Conservation (phyloP, 352 stramenopile genomes). For the Phytophthora megakarya region DNA sequence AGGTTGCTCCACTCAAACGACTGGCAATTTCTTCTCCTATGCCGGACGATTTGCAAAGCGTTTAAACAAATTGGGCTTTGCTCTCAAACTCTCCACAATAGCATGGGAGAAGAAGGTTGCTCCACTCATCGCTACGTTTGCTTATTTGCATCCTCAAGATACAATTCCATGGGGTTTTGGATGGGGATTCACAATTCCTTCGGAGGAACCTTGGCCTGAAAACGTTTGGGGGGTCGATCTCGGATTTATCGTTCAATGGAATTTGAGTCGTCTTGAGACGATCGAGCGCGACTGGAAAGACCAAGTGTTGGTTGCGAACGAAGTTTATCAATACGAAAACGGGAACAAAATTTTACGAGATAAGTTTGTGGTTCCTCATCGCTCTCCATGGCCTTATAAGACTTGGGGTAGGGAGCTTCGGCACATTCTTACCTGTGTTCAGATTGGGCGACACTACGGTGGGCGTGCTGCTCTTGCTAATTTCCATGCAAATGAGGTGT, state of each 20-base stretch:
- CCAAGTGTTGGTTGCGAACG: slow-evolving; percentile 28
- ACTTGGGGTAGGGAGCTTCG: slow-evolving; percentile 30
- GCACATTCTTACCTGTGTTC: slow-evolving; percentile 25
- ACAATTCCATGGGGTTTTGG: slow-evolving; percentile 16
- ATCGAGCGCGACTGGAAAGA: slow-evolving; percentile 34
- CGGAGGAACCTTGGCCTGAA: slow-evolving; percentile 32
- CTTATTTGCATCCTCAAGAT: slow-evolving; percentile 24
- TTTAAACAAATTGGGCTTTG: slow-evolving; percentile 27
- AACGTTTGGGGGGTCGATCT: slow-evolving; percentile 33
- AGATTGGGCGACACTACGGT: slow-evolving; percentile 29
- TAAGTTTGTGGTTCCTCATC: slow-evolving; percentile 34
- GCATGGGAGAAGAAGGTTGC: slow-evolving; percentile 32
- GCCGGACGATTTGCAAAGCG: slow-evolving; percentile 18
- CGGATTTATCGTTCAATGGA: slow-evolving; percentile 32
- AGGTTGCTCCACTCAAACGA: slow-evolving; percentile 29
- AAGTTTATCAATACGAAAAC: slow-evolving; percentile 35
- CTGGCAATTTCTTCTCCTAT: slow-evolving; percentile 30
- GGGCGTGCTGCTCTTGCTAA: slow-evolving; percentile 27
- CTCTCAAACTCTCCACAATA: slow-evolving; percentile 24
- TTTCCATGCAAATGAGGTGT: slow-evolving; percentile 9
- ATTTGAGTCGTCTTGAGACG: slow-evolving; percentile 19
- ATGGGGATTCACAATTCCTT: slow-evolving; percentile 22
- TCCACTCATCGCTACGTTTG: slow-evolving; percentile 31
- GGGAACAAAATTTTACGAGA: slow-evolving; percentile 27
- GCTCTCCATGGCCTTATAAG: slow-evolving; percentile 31